Conservation (phyloP, 2,329 filamentous ascomycete genomes). For the Cercospora citrullina region DNA sequence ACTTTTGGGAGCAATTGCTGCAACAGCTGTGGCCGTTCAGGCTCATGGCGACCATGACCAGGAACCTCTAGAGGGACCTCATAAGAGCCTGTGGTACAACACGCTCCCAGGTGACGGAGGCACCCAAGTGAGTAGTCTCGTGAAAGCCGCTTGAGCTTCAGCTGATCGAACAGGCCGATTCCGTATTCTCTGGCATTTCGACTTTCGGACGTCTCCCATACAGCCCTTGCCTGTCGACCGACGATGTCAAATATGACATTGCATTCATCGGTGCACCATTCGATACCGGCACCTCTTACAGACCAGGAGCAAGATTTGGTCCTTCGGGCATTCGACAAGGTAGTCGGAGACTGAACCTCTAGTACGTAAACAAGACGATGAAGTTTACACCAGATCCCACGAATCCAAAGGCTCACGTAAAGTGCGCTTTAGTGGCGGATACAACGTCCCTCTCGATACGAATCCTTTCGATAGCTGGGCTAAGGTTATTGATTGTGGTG, state of each 20-base stretch:
- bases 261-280: conserved; percentile 84
- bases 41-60: conserved; percentile 59
- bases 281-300: conserved; percentile 66
- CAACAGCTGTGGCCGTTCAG: conserved; percentile 51
- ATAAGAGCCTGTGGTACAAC: conserved; percentile 79
- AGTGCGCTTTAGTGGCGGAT: conserved; percentile 69
- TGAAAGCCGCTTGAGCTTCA: background rate
- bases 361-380: conserved; percentile 59
- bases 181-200: conserved; percentile 83
- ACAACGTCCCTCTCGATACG: conserved; percentile 76
- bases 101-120: conserved; percentile 78
- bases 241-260: conserved; percentile 74
- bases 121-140: conserved; percentile 61
- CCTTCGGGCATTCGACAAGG: conserved; percentile 63
- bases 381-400: conserved; percentile 28
- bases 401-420: conserved; percentile 49
- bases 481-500: conserved; percentile 81
- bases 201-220: conserved; percentile 82
- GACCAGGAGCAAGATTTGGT: conserved; percentile 80
- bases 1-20: conserved; percentile 26
- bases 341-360: conserved; percentile 80
- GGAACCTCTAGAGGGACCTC: conserved; percentile 67
- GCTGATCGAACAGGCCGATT: conserved; percentile 65
- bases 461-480: conserved; percentile 28
- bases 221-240: conserved; percentile 70